phyloP scores from a whole-genome alignment of 1,284 basidiomycete species.

The Moesziomyces globuligerus region DNA sequence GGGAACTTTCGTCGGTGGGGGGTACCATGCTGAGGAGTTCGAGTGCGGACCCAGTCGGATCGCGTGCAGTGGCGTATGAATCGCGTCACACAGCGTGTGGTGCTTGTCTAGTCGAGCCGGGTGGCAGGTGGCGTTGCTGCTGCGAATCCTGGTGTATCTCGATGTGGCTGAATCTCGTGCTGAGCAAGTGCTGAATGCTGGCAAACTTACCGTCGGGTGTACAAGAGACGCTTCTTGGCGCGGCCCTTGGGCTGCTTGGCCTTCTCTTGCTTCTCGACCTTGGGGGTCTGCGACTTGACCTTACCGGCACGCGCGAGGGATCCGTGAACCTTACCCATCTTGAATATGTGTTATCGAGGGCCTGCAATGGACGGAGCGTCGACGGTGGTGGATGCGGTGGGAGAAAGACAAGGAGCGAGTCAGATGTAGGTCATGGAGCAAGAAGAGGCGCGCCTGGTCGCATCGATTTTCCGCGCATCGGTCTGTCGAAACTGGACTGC shows the following conservation, averaged over 20 bases:
- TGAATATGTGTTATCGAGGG: slow-evolving; percentile 52
- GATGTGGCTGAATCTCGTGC: slow-evolving; percentile 2
- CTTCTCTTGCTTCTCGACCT: slow-evolving; percentile 95
- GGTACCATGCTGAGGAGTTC: too few relatives aligned
- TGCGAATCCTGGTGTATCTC: too few relatives aligned
- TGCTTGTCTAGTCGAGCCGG: too few relatives aligned
- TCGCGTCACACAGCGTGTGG: too few relatives aligned
- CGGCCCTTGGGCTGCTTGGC: slow-evolving; percentile 95
- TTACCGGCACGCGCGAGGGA: slow-evolving; percentile 99
- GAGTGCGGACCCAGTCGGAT: too few relatives aligned
- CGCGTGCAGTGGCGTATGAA: too few relatives aligned
- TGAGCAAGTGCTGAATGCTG: neutral
- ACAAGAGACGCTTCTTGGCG: slow-evolving; percentile 93
- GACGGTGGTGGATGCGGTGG: slow-evolving; percentile 1
- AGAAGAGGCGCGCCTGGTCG: neutral
- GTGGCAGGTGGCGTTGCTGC: neutral
- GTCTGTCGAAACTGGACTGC: slow-evolving; percentile 5
- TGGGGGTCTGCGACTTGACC: slow-evolving; percentile 95
- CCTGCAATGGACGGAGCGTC: slow-evolving; percentile 5
- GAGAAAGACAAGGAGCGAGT: slow-evolving; percentile 8
- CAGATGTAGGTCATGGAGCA: slow-evolving; percentile 15
- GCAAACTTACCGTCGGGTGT: slow-evolving; percentile 84
- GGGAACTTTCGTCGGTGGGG: too few relatives aligned
- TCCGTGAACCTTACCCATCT: slow-evolving; percentile 86
- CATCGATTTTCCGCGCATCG: neutral